Evolutionary conservation across 2,329 filamentous ascomycete species (phyloP).

Genomic region (Colletotrichum lupini): DNA sequence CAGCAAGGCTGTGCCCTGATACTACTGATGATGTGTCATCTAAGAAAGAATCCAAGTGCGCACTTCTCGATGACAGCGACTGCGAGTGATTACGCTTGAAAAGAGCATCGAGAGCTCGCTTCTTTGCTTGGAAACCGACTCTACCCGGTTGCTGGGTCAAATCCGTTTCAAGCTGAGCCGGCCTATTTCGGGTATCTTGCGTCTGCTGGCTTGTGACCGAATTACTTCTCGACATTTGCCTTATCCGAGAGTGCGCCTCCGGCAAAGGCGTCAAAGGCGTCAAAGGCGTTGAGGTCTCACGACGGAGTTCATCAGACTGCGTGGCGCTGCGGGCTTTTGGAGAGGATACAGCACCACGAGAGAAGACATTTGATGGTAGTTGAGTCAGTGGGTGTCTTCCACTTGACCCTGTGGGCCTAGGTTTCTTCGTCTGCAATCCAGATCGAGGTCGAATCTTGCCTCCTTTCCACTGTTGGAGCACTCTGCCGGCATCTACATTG

Average conservation of each 20-base stretch:
- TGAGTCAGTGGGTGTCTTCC: conserved; percentile 10
- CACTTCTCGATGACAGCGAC: conserved; percentile 34
- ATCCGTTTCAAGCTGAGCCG: conserved; percentile 67
- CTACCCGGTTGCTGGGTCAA: conserved; percentile 47
- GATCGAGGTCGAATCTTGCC: conserved; percentile 59
- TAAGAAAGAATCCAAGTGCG: conserved; percentile 17
- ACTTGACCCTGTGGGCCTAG: neutral
- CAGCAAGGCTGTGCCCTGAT: conserved; percentile 4
- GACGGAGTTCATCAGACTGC: neutral
- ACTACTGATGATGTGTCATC: conserved; percentile 21
- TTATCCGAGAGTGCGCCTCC: neutral
- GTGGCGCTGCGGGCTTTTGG: neutral
- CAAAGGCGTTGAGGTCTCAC: neutral
- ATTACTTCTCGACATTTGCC: conserved; percentile 34
- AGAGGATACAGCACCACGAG: neutral
- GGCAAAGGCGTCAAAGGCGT: conserved; percentile 5
- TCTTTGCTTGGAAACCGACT: conserved; percentile 60
- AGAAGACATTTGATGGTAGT: conserved; percentile 12
- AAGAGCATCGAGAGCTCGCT: conserved; percentile 65
- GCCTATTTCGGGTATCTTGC: conserved; percentile 43
- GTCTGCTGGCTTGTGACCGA: conserved; percentile 19
- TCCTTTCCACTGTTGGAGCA: conserved; percentile 66
- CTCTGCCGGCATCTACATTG: conserved; percentile 65
- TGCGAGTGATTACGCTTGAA: conserved; percentile 50
- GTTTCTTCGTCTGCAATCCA: conserved; percentile 7